phyloP scores from a whole-genome alignment of 164 flowering plant genomes.

The Houttuynia cordata region DNA sequence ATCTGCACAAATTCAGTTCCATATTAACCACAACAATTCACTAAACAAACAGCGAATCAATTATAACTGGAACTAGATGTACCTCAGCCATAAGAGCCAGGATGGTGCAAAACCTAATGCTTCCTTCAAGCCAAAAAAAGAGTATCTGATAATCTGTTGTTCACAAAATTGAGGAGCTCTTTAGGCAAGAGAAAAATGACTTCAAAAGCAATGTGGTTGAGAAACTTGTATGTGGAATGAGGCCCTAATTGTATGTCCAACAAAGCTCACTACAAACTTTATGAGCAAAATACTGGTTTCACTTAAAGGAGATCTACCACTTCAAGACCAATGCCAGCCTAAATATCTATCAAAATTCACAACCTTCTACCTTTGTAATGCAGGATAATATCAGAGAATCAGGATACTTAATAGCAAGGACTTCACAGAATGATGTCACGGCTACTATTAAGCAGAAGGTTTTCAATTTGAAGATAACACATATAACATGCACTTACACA shows the following conservation, averaged over 20 bases:
- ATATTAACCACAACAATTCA: not conserved
- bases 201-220: not conserved
- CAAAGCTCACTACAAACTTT: no score
- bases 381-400: not conserved
- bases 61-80: not conserved
- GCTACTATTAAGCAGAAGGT: no score
- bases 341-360: not conserved
- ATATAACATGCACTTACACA: no score
- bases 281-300: no score
- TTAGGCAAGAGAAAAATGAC: not conserved
- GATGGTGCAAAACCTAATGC: constrained; percentile 77
- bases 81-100: constrained; percentile 97
- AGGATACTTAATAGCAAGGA: not conserved
- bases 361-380: not conserved
- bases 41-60: not conserved
- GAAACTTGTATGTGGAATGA: not conserved
- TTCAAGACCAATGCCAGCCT: no score
- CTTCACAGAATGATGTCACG: no score
- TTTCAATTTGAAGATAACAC: no score
- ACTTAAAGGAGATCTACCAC: no score
- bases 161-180: not conserved
- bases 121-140: constrained; percentile 89
- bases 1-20: constrained; percentile 38
- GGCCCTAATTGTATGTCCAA: no score
- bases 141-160: constrained; percentile 67